A percentile compares a stretch with the other conserved stretches of the same genome.
Evolutionary conservation across 106 monocot genomes (phyloP).

Genomic region (Phalaenopsis aphrodite): DNA sequence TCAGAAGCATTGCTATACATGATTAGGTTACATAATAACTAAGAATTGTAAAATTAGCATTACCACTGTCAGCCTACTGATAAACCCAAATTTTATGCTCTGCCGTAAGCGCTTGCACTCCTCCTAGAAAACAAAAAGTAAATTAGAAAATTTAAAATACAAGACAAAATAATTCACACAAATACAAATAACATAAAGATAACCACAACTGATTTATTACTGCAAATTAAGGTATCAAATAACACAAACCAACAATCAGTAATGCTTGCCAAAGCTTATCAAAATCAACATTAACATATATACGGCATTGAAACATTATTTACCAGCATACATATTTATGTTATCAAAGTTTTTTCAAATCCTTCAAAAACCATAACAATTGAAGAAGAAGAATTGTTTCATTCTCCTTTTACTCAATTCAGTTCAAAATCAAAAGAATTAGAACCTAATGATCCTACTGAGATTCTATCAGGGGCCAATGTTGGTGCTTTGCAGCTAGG

Average conservation of each 20-base stretch:
- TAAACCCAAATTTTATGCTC: constrained; percentile 88
- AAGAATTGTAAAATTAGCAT: neutral
- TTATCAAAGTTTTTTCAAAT: too few species aligned
- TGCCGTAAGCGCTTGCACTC: constrained; percentile 92
- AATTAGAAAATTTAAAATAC: neutral
- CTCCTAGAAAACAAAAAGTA: constrained; percentile 43
- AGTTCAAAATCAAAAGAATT: neutral
- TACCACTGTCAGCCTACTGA: constrained; percentile 81
- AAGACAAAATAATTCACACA: neutral
- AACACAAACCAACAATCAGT: neutral
- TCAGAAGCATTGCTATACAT: neutral
- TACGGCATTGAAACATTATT: neutral
- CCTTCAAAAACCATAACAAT: neutral
- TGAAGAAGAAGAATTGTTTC: neutral
- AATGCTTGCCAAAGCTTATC: neutral
- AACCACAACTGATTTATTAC: neutral
- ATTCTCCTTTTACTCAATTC: neutral
- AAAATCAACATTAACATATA: neutral
- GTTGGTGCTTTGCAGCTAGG: too few species aligned
- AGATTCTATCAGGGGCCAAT: neutral
- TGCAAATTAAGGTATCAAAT: neutral
- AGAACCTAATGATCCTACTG: neutral
- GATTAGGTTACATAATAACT: neutral
- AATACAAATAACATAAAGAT: neutral
- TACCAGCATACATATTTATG: neutral